A percentile compares a stretch with the other conserved stretches of the same genome.
phyloP scores from a whole-genome alignment of 108 stramenopile genomes.

The Skeletonema costatum region DNA sequence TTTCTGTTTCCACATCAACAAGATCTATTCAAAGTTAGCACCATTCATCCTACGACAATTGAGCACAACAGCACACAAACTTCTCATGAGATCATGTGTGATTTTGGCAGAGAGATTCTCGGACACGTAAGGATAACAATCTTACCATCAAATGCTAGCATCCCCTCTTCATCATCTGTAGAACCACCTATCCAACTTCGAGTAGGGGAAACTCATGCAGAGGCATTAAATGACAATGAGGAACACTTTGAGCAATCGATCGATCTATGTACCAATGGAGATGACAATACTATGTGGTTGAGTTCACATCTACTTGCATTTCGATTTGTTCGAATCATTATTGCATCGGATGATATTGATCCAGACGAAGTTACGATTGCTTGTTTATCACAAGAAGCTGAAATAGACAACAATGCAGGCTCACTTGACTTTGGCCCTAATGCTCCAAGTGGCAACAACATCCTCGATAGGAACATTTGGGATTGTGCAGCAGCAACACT shows the following conservation, averaged over 20 bases:
- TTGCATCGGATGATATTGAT: slow-evolving; percentile 4
- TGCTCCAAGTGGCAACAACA: background rate
- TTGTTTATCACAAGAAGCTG: slow-evolving; percentile 13
- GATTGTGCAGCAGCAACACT: slow-evolving; percentile 26
- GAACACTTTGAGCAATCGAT: slow-evolving; percentile 39
- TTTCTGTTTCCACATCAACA: slow-evolving; percentile 31
- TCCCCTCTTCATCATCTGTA: background rate
- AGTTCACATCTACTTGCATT: slow-evolving; percentile 35
- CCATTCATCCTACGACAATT: background rate
- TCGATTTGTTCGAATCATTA: slow-evolving; percentile 33
- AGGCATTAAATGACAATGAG: slow-evolving; percentile 43
- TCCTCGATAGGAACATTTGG: slow-evolving; percentile 34
- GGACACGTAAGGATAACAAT: slow-evolving; percentile 28
- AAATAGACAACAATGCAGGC: background rate
- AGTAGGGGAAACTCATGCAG: slow-evolving; percentile 39
- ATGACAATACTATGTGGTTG: background rate
- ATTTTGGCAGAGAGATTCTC: slow-evolving; percentile 35
- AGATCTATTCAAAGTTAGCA: slow-evolving; percentile 6
- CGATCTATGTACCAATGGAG: slow-evolving; percentile 6
- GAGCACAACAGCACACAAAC: background rate
- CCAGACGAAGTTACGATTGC: background rate
- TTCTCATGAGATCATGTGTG: slow-evolving; percentile 10
- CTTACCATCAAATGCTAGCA: background rate
- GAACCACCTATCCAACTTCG: slow-evolving; percentile 15
- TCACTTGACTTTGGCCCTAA: background rate